Base-by-base conservation (phyloP, 768 basidiomycete species). In the Infundibulicybe gibba region DNA sequence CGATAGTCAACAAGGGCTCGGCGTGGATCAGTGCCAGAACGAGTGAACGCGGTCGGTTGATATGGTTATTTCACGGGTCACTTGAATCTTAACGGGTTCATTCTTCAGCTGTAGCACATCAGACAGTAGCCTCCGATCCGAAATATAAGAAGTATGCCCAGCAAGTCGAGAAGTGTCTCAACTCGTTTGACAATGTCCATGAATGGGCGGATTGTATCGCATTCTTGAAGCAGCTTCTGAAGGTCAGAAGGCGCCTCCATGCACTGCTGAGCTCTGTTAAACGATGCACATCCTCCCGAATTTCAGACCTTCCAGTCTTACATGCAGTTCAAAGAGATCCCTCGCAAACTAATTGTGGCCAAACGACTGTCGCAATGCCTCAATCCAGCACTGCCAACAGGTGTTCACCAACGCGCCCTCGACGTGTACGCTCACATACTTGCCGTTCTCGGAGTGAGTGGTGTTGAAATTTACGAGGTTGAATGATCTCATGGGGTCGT, bases 131-230 rank as follows among this genome's bases (percentile, higher is more conserved):
- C 20, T 79, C 84, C 8, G 94, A 98, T 71, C 88, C 91, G 12
- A 94, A 94, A 63, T 97, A 83, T 71, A 92, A 90, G 72, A 97
- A 97, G 68, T 97, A 93, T 67, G 74, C 85, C 0, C 83, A 87
- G 46, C 89, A 92, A 57, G 90, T 99, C 41, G 97, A 99, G 62
- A 87, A 87, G 67, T 92, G 90, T 55, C 74, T 99, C 40, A 87
- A 84, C 51, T 85, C 92, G 1, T 98, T 99, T 59, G 94, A 97
- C 60, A 90, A 83, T 59, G 92, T 97, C 49, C 91, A 95, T 48
- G 97, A 99, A 70, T 99, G 97, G 97, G 94, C 97, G 49, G 97
- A 99, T 70, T 98, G 94, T 64, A 98, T 97, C 61, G 87, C 94
- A 34, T 99, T 98, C 68, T 66, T 99, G 64, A 94, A 94, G 61